Evolutionary conservation across 192 early-diverging fungal genomes (phyloP), one percentile per base, ranked within the genome.

Genomic region (Phlyctochytrium bullatum): DNA sequence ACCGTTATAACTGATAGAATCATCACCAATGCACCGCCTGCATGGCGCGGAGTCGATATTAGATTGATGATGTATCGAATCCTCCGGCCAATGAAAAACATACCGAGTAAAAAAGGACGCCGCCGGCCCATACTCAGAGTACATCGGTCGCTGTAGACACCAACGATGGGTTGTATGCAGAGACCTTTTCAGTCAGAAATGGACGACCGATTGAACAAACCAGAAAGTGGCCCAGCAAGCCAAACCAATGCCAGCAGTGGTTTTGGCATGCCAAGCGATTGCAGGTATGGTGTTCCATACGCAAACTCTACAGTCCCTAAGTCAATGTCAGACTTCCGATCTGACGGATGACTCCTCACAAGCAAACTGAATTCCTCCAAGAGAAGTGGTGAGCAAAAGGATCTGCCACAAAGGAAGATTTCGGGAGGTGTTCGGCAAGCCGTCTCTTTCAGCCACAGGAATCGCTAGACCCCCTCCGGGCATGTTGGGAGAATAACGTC

Each of bases 161-260:
- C 95, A 12, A 95, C 88, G 36, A 95, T 74, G 30, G 90, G 87
- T 68, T 90, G 89, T 17, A 90, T 76, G 34, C 86, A 62, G 16
- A 91, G 72, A 0, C 89, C 88, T 60, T n/a, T 14, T 33, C 56
- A 23, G 10, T 61, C 12, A 61, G 29, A 16, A 24, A 34, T 10
- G 16, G 2, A 69, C 28, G 36, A 68, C 14, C 0, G 66, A 63
- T 29, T 67, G 63, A 31, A 64, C 63, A 10, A 62, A 65, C 78
- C 80, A 30, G 89, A 88, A 1, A 92, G 78, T 14, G 91, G 91
- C 3, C 91, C 91, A 1, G 93, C 93, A 59, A 98, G 80, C 96
- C 96, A 98, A 10, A 98, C 96, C 33, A 97, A 76, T 36, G 93
- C 92, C 64, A 90, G 88, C 34, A 90, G 76, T 14, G 92, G 82